Conservation (phyloP, 2,329 filamentous ascomycete species). For the Aureobasidium sp. region DNA sequence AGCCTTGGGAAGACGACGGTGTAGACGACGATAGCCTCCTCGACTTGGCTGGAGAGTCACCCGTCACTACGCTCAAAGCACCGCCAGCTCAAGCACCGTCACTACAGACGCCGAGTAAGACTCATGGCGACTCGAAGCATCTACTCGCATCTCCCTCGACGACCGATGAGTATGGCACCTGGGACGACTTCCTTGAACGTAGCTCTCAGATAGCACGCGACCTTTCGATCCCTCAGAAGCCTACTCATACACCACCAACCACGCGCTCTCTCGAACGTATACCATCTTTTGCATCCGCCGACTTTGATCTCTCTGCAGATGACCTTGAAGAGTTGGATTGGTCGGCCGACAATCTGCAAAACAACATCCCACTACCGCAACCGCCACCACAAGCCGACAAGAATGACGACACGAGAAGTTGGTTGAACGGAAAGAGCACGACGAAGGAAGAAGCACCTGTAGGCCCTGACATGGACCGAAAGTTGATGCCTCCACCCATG, state of each 20-base stretch:
- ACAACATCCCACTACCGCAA: background rate
- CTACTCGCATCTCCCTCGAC: background rate
- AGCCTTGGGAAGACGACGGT: slow-evolving; percentile 16
- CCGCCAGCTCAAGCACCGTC: background rate
- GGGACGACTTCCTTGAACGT: slow-evolving; percentile 34
- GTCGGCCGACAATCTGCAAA: slow-evolving; percentile 5
- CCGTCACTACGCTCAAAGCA: background rate
- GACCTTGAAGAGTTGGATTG: slow-evolving; percentile 31
- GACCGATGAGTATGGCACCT: slow-evolving; percentile 19
- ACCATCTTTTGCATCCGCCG: slow-evolving; percentile 30
- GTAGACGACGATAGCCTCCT: slow-evolving; percentile 27
- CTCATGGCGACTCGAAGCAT: background rate
- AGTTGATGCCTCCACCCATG: slow-evolving; percentile 17
- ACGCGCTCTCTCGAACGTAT: slow-evolving; percentile 15
- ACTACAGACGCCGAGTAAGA: slow-evolving; percentile 2
- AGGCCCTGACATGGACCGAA: background rate
- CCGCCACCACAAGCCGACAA: background rate
- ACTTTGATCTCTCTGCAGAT: slow-evolving; percentile 33
- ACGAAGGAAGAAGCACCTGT: background rate
- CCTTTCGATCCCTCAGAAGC: slow-evolving; percentile 17
- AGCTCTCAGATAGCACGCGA: slow-evolving; percentile 39
- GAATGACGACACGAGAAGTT: background rate
- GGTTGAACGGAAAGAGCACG: background rate
- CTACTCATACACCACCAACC: background rate
- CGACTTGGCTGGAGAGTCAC: slow-evolving; percentile 15